Base-by-base conservation (phyloP, 371 early-diverging fungal genomes). In the Hamiltosporidium tvaerminnensis region DNA sequence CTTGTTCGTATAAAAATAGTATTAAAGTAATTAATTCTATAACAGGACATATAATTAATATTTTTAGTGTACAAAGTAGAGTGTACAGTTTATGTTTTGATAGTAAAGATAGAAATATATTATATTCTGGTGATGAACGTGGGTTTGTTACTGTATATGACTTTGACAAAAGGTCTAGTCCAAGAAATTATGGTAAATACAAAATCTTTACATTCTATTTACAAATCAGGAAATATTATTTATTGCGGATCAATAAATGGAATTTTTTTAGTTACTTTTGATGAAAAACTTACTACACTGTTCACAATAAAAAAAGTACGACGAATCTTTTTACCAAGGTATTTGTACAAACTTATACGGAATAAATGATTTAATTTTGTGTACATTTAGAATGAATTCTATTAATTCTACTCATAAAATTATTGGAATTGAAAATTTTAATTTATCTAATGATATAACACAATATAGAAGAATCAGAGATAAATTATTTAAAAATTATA, bases 1-100 rank as follows among this genome's bases (percentile, higher is more conserved):
- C 52, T 2, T 5, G 67, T 33, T 34, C 57, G 10, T 47, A 47
- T 14, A 59, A 41, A 32, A 64, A 57, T 7, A 47, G 7, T 23
- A 4, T 71, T 5, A 65, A 67, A 52, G 38, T 67, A 47, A 10
- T 71, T 30, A 67, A 67, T 58, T 47, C 47, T 35, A 61, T 55
- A 16, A 64, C 33, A 52, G 57, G 32, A 14, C 52, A 58, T 30
- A 52, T 49, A 16, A 47, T 67, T 32, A 37, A 10, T 16, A 59
- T 30, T 33, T 41, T 47, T 32, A 53, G 1, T 1, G 33, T 53
- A 5, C 1, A 67, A 9, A 59, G 57, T 16, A 47, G 31, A 39
- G 58, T 71, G 44, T 47, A 57, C 36, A 50, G 56, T 12, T 12
- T 65, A 1, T 38, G 44, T 36, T 61, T 61, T 58, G 56, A 67